Evolutionary conservation across 495 filamentous ascomycete species (phyloP).

Genomic region (Articulospora tetracladia): DNA sequence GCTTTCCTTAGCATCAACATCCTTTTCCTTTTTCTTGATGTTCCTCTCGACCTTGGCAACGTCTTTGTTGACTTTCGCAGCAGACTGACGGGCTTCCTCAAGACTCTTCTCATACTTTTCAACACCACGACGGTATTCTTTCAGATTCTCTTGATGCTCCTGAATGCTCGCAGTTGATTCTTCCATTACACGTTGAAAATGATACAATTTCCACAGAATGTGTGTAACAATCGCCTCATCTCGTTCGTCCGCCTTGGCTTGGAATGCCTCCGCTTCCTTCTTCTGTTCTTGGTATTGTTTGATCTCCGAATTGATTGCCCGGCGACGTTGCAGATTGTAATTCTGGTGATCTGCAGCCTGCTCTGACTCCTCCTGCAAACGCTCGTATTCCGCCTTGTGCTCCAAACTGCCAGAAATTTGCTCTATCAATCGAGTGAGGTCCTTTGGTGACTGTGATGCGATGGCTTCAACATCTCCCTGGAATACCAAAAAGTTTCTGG

Average conservation of each 20-base stretch:
- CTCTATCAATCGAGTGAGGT: constrained; percentile 93
- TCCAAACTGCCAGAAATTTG: constrained; percentile 96
- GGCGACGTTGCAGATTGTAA: constrained; percentile 78
- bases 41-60: constrained; percentile 76
- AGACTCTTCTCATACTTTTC: constrained; percentile 80
- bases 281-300: constrained; percentile 98
- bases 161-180: constrained; percentile 87
- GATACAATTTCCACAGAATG: constrained; percentile 94
- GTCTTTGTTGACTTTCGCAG: constrained; percentile 73
- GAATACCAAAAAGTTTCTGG: constrained; percentile 96
- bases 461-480: constrained; percentile 99
- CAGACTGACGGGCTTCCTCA: constrained; percentile 82
- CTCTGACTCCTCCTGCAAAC: constrained; percentile 77
- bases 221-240: constrained; percentile 93
- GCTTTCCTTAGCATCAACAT: constrained; percentile 82
- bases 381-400: constrained; percentile 93
- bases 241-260: constrained; percentile 80
- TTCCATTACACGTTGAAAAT: constrained; percentile 91
- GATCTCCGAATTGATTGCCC: constrained; percentile 96
- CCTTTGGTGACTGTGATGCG: constrained; percentile 85
- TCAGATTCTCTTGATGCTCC: constrained; percentile 92
- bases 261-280: constrained; percentile 88
- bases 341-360: constrained; percentile 84
- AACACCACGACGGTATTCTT: constrained; percentile 84
- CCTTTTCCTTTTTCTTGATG: constrained; percentile 83